phyloP scores from a whole-genome alignment of 2,329 filamentous ascomycete species.

The Ceratocystiopsis sp. region DNA sequence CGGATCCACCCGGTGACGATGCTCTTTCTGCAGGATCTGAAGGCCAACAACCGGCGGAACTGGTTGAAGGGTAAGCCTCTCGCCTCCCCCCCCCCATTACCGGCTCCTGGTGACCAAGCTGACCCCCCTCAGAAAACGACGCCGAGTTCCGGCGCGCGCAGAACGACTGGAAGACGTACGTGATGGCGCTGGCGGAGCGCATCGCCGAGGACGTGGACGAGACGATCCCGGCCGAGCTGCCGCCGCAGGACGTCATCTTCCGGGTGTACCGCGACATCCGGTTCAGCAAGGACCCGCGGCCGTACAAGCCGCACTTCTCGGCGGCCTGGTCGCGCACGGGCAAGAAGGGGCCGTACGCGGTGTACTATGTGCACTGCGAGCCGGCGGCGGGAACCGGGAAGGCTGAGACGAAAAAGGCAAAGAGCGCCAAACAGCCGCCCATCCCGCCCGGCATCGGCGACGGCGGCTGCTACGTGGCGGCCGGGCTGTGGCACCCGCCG shows the following conservation, averaged over 20 bases:
- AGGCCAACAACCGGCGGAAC: conserved; percentile 37
- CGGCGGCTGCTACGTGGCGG: conserved; percentile 51
- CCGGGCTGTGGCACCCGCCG: conserved; percentile 69
- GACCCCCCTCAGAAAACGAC: conserved; percentile 47
- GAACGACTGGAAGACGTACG: conserved; percentile 67
- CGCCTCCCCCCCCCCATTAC: no score
- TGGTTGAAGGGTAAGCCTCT: conserved; percentile 39
- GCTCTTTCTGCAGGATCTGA: conserved; percentile 39
- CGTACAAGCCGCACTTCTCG: conserved; percentile 74
- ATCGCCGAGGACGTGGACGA: conserved; percentile 51
- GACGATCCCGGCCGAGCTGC: conserved; percentile 76
- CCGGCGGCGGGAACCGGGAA: conserved; percentile 24
- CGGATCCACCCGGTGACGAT: conserved; percentile 40
- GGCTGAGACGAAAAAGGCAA: no score
- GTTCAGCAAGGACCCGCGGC: conserved; percentile 69
- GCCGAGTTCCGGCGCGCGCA: conserved; percentile 61
- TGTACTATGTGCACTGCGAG: conserved; percentile 75
- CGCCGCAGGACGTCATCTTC: conserved; percentile 71
- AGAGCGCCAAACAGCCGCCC: no score
- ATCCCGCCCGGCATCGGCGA: no score
- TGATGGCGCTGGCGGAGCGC: conserved; percentile 53
- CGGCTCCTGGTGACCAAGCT: no score
- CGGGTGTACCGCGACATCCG: conserved; percentile 77
- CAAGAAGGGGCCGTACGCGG: conserved; percentile 71
- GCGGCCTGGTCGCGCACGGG: conserved; percentile 79